Evolutionary conservation across 768 basidiomycete species (phyloP).

Genomic region (Boletus sp.): DNA sequence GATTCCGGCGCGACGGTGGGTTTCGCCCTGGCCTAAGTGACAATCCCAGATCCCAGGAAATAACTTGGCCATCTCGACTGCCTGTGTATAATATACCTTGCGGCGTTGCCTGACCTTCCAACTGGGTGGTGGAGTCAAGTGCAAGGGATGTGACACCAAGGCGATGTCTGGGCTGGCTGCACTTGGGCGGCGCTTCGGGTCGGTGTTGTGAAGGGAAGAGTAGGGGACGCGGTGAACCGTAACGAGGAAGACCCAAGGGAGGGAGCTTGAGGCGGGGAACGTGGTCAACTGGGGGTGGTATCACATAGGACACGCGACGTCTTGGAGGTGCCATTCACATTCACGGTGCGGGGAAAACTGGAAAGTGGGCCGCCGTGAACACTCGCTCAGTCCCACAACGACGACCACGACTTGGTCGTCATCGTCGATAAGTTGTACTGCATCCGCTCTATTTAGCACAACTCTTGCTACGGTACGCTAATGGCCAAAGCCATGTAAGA

Average conservation of each 20-base stretch:
- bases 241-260: conserved; percentile 54
- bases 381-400: background rate
- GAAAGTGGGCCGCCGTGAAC: background rate
- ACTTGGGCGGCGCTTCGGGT: conserved; percentile 15
- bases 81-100: conserved; percentile 90
- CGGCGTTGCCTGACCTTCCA: conserved; percentile 63
- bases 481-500: background rate
- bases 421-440: background rate
- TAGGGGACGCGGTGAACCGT: conserved; percentile 70
- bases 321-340: conserved; percentile 46
- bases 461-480: background rate
- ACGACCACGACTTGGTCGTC: background rate
- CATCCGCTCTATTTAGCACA: conserved; percentile 5
- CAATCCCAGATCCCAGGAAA: conserved; percentile 83
- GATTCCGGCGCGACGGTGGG: conserved; percentile 19
- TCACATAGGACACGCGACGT: conserved; percentile 83
- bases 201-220: conserved; percentile 43
- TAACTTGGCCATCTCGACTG: conserved; percentile 84
- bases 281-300: conserved; percentile 66
- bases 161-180: conserved; percentile 73
- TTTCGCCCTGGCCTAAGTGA: conserved; percentile 50
- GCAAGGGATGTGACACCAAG: conserved; percentile 87
- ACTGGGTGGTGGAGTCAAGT: conserved; percentile 76
- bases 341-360: conserved; percentile 1
- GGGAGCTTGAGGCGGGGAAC: conserved; percentile 73